These are phyloP conservation scores for Phlyctochytrium arcticum DNA, from an alignment of 192 early-diverging fungal genomes.

Conservation along the genomic window DNA sequence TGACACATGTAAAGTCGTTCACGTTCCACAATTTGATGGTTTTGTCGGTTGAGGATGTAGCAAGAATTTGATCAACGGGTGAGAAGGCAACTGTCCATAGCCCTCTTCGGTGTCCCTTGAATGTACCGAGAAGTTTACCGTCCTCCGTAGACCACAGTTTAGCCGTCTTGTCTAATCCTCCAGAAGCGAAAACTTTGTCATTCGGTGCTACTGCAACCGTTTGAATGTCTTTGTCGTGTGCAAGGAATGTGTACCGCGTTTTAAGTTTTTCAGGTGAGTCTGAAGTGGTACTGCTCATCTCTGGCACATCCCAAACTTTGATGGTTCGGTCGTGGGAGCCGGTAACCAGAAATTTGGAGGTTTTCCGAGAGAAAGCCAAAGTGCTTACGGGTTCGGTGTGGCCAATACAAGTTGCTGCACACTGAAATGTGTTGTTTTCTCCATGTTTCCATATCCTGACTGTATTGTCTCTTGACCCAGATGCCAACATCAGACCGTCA, in stretches of 20 bases:
- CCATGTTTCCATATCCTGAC: conserved; percentile 74
- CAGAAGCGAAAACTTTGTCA: conserved; percentile 88
- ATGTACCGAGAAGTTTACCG: conserved; percentile 72
- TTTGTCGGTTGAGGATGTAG: conserved; percentile 89
- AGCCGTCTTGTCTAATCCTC: conserved; percentile 91
- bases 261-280: conserved; percentile 40
- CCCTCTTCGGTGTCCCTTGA: conserved; percentile 90
- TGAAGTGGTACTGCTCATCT: conserved; percentile 1
- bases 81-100: conserved; percentile 93
- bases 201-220: conserved; percentile 85
- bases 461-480: conserved; percentile 91
- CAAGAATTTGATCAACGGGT: conserved; percentile 92
- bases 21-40: conserved; percentile 94
- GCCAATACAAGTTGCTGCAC: conserved; percentile 72
- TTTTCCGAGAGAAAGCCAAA: conserved; percentile 70
- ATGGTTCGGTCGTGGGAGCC: conserved; percentile 93
- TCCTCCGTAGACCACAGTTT: conserved; percentile 79
- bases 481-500: conserved; percentile 67
- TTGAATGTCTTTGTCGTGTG: conserved; percentile 98
- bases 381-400: conserved; percentile 93
- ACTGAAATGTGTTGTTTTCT: conserved; percentile 43
- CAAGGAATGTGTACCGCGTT: conserved; percentile 83
- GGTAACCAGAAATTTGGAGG: conserved; percentile 68
- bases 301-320: conserved; percentile 83
- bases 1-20: conserved; percentile 81